These are phyloP conservation scores for Cylindricascospora bacillispora DNA, from an alignment of 1,139 yeast genomes.

Conservation along the genomic window DNA sequence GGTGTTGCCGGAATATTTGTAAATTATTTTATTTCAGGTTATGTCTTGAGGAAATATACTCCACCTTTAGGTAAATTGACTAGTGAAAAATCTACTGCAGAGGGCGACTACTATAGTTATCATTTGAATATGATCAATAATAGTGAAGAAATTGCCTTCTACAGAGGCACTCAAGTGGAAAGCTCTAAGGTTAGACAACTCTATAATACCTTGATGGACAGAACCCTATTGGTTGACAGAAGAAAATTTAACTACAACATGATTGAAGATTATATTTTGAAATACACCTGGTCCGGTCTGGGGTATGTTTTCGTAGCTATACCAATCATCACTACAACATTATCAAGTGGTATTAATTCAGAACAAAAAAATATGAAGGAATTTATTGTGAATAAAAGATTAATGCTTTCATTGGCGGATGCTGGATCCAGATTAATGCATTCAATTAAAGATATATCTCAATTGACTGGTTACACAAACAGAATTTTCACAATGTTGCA, in stretches of 20 bases:
- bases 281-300: constrained; percentile 90
- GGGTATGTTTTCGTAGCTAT: constrained; percentile 84
- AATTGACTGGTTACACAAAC: constrained; percentile 82
- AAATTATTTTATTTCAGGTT: constrained; percentile 73
- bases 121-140: constrained; percentile 78
- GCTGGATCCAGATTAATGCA: constrained; percentile 96
- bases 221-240: constrained; percentile 31
- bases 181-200: constrained; percentile 50
- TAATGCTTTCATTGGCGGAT: constrained; percentile 84
- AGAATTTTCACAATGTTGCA: constrained; percentile 66
- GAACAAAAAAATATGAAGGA: constrained; percentile 63
- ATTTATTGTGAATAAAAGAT: constrained; percentile 79
- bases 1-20: constrained; percentile 74
- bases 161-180: constrained; percentile 81
- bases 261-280: constrained; percentile 75
- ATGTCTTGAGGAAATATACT: constrained; percentile 56
- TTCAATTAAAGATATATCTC: constrained; percentile 86
- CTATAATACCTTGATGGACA: constrained; percentile 46
- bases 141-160: constrained; percentile 89
- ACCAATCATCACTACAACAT: constrained; percentile 51
- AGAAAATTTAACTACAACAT: constrained; percentile 50
- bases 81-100: constrained; percentile 61
- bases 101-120: constrained; percentile 81
- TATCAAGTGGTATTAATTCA: constrained; percentile 26
- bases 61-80: constrained; percentile 81